Evolutionary conservation across 2,329 filamentous ascomycete genomes (phyloP).

Genomic region (Aureobasidium sp.): DNA sequence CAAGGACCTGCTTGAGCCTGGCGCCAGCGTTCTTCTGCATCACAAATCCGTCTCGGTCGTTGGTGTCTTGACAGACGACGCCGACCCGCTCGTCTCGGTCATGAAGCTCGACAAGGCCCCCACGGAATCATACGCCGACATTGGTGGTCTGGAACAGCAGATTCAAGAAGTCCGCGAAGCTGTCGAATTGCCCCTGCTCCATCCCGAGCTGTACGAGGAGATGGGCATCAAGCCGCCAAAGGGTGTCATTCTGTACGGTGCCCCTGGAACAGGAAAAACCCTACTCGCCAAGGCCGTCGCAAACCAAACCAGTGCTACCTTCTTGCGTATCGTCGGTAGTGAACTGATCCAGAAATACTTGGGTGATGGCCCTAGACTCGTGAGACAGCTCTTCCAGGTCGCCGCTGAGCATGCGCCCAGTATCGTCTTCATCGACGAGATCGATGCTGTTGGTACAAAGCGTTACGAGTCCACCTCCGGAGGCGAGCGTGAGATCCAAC

Average conservation of each 20-base stretch:
- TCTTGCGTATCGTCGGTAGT: conserved; percentile 92
- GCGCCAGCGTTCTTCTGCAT: conserved; percentile 88
- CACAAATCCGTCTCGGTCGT: conserved; percentile 98
- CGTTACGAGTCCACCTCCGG: conserved; percentile 96
- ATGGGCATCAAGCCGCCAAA: conserved; percentile 99
- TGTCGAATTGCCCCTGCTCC: conserved; percentile 87
- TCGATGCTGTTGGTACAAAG: conserved; percentile 97
- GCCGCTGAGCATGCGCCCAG: conserved; percentile 93
- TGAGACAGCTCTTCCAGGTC: conserved; percentile 93
- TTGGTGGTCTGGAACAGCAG: conserved; percentile 88
- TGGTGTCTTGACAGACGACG: conserved; percentile 91
- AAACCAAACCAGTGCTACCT: conserved; percentile 97
- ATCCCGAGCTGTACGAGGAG: conserved; percentile 97
- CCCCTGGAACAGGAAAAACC: conserved; percentile 94
- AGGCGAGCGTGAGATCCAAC: conserved; percentile 93
- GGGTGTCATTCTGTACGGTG: conserved; percentile 97
- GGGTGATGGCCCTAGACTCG: conserved; percentile 87
- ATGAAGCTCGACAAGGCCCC: conserved; percentile 99
- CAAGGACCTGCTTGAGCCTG: conserved; percentile 94
- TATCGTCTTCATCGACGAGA: conserved; percentile 99
- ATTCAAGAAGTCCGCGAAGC: conserved; percentile 98
- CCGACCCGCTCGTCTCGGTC: conserved; percentile 90
- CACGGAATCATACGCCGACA: conserved; percentile 96
- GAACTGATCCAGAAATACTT: conserved; percentile 99
- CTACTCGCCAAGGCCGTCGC: conserved; percentile 93